Base-by-base conservation (phyloP, 1,284 basidiomycete genomes). In the Lignosus rhinocerotis region DNA sequence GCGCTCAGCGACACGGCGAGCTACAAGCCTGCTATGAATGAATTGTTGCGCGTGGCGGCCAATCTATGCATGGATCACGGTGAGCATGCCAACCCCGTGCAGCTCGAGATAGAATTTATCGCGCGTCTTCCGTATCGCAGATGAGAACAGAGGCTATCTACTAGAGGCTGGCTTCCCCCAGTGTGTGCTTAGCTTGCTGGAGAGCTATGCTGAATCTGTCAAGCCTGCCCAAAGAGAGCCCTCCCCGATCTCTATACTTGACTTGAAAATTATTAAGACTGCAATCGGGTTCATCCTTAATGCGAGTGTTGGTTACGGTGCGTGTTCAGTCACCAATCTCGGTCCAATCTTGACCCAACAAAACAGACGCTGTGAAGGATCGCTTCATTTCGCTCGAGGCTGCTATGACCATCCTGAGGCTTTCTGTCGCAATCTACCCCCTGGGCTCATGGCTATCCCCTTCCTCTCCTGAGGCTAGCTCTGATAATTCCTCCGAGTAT, bases 31-130 rank as follows among this genome's bases (percentile, higher is more conserved):
- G 79, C 80, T 21, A 75, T 86, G 12, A 81, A 82, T 59, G 88
- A 93, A 69, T 74, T 92, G 31, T 78, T 93, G 52, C 81, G 90
- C 55, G 84, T 92, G 17, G 84, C 83, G 19, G 90, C 90, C 16
- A 93, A 93, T 72, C 72, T 93, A 10, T 92, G 88, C 71, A 86
- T 91, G 74, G 89, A 93, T 67, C 88, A 93, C 66, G 85, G 92
- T 85, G 66, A 67, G 81, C 48, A 17, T 36, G 41, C 17, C 32
- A 16, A 41, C 36, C 33, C 48, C 16, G 10, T 48, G 53, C 54
- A 42, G 48, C 50, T 42, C 16, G 36, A 43, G 74, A 50, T 34
- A 47, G 51, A 33, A 42, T 59, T 44, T 36, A 21, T 50, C 36
- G 45, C 63, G 45, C 44, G 51, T 10, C 31, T 16, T 34, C 14